Conservation (phyloP, 148 eudicot genomes). For the Pharnaceum exiguum region DNA sequence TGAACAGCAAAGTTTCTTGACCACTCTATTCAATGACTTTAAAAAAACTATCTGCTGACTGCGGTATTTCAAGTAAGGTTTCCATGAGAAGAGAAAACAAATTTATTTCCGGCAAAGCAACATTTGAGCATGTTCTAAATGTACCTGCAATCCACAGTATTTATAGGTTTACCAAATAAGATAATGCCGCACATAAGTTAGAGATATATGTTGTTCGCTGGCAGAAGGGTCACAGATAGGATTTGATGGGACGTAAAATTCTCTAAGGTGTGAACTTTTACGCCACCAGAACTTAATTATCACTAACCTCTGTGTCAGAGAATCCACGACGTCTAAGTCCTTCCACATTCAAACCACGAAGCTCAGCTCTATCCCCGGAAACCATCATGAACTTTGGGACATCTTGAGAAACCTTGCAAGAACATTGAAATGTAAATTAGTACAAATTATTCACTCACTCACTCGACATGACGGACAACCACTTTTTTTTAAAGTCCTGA, state of each 20-base stretch:
- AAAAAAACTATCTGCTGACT: no score
- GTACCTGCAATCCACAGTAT: no score
- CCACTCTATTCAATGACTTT: no score
- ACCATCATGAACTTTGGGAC: constrained; percentile 88
- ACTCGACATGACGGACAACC: background rate
- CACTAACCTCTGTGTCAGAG: constrained; percentile 63
- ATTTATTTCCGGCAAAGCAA: no score
- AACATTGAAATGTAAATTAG: background rate
- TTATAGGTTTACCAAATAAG: no score
- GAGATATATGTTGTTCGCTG: no score
- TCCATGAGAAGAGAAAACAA: no score
- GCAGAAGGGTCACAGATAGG: background rate
- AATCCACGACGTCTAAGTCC: constrained; percentile 81
- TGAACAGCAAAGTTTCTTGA: no score
- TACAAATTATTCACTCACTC: background rate
- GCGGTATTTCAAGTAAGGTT: no score
- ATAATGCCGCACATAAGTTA: background rate
- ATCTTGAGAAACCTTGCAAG: constrained; percentile 79
- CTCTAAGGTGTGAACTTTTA: background rate
- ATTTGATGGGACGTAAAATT: background rate
- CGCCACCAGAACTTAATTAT: constrained; percentile 1
- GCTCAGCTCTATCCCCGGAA: constrained; percentile 91
- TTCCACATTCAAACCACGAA: constrained; percentile 88
- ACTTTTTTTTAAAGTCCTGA: background rate
- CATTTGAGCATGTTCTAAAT: no score